Conservation (phyloP, 2,329 filamentous ascomycete species). For the Trichoderma oligosporum region DNA sequence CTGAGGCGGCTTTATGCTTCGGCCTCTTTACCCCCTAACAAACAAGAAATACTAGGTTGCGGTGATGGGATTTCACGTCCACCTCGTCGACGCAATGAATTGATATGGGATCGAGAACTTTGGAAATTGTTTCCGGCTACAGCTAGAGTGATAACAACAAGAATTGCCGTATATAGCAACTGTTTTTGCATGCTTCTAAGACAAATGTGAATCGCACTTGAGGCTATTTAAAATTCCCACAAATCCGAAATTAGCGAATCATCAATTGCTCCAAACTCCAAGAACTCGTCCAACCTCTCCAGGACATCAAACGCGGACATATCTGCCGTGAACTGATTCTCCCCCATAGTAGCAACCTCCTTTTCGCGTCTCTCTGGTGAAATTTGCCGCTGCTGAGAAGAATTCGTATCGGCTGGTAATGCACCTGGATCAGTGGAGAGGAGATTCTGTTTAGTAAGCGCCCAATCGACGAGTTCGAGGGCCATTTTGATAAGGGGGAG, state of each 20-base stretch:
- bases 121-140: too few species aligned
- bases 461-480: not conserved
- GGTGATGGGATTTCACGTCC: too few species aligned
- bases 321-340: not conserved
- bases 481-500: not conserved
- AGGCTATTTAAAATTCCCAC: not conserved
- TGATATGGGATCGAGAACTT: too few species aligned
- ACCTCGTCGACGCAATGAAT: too few species aligned
- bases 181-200: not conserved
- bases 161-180: too few species aligned
- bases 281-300: not conserved
- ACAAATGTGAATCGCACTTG: not conserved
- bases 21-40: too few species aligned
- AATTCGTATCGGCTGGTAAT: not conserved
- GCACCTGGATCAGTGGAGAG: not conserved
- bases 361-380: not conserved
- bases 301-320: not conserved
- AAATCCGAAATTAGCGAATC: not conserved
- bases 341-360: not conserved
- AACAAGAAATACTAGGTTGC: too few species aligned
- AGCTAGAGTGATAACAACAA: too few species aligned
- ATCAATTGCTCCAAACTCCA: constrained; percentile 1
- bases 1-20: not conserved
- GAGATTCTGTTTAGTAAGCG: not conserved
- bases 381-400: not conserved